Conservation (phyloP, 2,329 filamentous ascomycete genomes). For the Fusarium floridanum region DNA sequence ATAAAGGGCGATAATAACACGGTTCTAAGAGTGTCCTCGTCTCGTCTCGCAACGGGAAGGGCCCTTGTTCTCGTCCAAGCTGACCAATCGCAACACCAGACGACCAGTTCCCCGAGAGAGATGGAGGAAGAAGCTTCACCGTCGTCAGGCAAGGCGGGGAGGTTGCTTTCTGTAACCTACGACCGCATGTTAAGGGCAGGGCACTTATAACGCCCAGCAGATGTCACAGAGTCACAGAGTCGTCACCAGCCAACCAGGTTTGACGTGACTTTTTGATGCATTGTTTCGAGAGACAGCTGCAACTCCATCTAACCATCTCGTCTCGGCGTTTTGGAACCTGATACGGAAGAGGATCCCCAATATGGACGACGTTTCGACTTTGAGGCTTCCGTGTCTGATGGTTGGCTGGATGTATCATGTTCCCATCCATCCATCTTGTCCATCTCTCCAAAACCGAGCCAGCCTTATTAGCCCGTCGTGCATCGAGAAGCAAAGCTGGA, state of each 20-base stretch:
- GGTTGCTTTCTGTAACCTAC: not conserved
- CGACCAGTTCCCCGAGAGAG: not conserved
- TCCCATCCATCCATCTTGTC: not conserved
- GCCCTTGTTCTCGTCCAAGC: not conserved
- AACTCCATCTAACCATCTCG: conserved; percentile 10
- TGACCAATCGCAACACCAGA: not conserved
- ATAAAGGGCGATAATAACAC: not conserved
- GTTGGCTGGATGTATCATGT: conserved; percentile 3
- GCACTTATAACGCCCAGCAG: conserved; percentile 13
- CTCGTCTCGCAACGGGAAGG: not conserved
- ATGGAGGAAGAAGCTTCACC: not conserved
- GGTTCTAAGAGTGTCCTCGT: not conserved
- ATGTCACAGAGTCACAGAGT: not conserved
- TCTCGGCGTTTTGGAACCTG: conserved; percentile 4
- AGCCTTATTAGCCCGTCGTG: conserved; percentile 28
- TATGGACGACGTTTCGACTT: conserved; percentile 36
- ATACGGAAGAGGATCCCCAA: conserved; percentile 16
- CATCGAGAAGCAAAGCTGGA: conserved; percentile 25
- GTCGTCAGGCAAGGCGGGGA: not conserved
- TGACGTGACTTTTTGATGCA: not conserved
- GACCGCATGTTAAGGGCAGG: conserved; percentile 14
- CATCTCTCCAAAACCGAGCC: conserved; percentile 31
- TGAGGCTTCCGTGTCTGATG: conserved; percentile 13
- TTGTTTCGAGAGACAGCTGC: not conserved
- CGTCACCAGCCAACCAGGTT: not conserved